Conservation (phyloP, 495 filamentous ascomycete genomes). For the Daldinia childiae region DNA sequence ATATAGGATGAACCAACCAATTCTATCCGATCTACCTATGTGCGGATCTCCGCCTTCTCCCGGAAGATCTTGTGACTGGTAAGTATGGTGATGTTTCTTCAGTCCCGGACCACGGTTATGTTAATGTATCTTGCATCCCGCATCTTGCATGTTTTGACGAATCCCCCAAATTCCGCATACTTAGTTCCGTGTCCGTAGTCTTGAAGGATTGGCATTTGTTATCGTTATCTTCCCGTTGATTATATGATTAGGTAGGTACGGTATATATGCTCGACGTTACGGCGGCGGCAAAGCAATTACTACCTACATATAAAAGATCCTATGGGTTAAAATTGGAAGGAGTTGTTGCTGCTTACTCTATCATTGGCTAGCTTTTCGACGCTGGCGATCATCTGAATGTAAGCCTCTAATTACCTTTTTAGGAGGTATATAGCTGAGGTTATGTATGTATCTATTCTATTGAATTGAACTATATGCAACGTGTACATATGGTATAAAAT, state of each 20-base stretch:
- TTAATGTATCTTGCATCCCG: conserved; percentile 2
- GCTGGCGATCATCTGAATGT: background rate
- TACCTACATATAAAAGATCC: conserved; percentile 6
- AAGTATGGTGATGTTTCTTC: background rate
- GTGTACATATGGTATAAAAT: too few species aligned
- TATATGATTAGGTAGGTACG: too few species aligned
- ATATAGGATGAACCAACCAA: conserved; percentile 1
- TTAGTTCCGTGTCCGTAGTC: background rate
- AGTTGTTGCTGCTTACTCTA: background rate
- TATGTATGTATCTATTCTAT: background rate
- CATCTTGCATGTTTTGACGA: background rate
- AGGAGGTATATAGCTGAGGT: conserved; percentile 1
- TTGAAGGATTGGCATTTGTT: background rate
- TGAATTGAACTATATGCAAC: background rate
- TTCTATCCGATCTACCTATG: background rate
- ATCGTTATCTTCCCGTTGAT: background rate
- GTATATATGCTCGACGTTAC: background rate
- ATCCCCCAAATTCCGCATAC: background rate
- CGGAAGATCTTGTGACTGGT: background rate
- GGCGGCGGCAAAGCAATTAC: background rate
- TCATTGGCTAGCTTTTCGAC: background rate
- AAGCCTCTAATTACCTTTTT: background rate
- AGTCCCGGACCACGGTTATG: background rate
- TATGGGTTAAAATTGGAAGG: conserved; percentile 2
- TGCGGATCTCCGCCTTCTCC: background rate